Base-by-base conservation (phyloP, 2,329 filamentous ascomycete species). In the Diaporthe sp. region DNA sequence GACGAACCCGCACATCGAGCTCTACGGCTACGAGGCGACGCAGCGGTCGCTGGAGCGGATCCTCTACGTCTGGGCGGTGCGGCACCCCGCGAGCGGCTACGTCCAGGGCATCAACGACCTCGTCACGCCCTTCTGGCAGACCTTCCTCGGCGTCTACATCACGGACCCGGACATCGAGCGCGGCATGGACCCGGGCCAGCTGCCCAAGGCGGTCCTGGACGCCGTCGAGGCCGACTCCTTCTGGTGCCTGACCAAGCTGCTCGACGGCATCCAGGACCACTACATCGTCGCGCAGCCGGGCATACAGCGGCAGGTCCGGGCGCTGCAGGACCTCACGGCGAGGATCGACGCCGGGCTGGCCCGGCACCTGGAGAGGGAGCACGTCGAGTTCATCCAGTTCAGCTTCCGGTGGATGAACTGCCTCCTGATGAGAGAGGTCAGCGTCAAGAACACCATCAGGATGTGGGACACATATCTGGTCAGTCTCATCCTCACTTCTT, bases 391-490 rank as follows among this genome's bases (percentile, higher is more conserved):
- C 82, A 99, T 99, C 81, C 97, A 99, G 82, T 99, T 99, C 85
- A 98, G 95, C 84, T 99, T 99, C 83, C 91, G 97, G 74, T 99
- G 97, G 97, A 99, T 99, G 97, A 99, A 99, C 82, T 99, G 97
- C 84, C 90, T 99, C 71, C 88, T 99, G 78, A 99, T 99, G 97
- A 91, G 97, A 78, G 97, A 99, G 86, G 94, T 99, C 78, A 98
- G 94, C 82, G 96, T 99, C 75, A 94, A 93, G 83, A 98, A 98
- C 83, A 98, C 95, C 0, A 98, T 99, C 78, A 90, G 97, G 79
- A 99, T 99, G 97, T 99, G 97, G 97, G 97, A 99, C 84, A 99
- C 97, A 37, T 99, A 99, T 86, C 91, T 99, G 87, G 96, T 98
- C 87, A 83, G 92, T 85, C 71, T 31, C 28, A 28, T 28, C 28